These are phyloP conservation scores for Daldinia eschscholtzii DNA, from an alignment of 2,329 filamentous ascomycete species.

Conservation along the genomic window DNA sequence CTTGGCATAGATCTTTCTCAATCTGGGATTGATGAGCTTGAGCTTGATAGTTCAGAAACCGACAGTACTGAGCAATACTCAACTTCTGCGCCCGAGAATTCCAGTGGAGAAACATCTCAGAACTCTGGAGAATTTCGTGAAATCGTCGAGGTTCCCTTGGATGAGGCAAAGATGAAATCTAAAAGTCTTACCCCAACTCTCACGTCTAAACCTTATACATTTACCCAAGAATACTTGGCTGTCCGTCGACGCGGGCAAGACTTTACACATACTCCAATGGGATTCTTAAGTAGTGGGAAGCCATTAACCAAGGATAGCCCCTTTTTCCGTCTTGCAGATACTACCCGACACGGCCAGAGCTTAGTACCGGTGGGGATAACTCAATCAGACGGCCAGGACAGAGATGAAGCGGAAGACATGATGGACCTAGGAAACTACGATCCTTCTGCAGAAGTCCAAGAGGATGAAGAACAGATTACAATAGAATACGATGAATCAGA, in stretches of 20 bases:
- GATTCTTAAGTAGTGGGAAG: conserved; percentile 67
- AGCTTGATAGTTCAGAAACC: conserved; percentile 34
- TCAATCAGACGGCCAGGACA: conserved; percentile 32
- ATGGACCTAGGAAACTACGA: conserved; percentile 45
- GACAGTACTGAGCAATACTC: conserved; percentile 31
- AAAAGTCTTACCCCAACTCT: conserved; percentile 51
- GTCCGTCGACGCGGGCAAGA: conserved; percentile 69
- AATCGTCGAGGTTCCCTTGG: not conserved
- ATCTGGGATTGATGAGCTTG: conserved; percentile 33
- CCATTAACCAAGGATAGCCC: conserved; percentile 60
- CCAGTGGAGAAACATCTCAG: conserved; percentile 18
- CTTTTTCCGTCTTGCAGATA: conserved; percentile 60
- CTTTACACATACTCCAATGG: conserved; percentile 70
- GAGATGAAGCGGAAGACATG: conserved; percentile 25
- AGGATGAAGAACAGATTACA: conserved; percentile 36
- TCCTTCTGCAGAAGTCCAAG: conserved; percentile 36
- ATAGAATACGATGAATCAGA: conserved; percentile 48
- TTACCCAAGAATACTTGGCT: conserved; percentile 69
- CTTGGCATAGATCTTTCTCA: conserved; percentile 50
- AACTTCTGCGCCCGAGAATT: conserved; percentile 5
- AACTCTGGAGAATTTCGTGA: not conserved
- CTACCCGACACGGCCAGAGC: conserved; percentile 11
- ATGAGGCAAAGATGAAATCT: not conserved
- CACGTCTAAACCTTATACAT: conserved; percentile 57
- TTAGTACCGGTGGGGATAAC: conserved; percentile 30